Conservation (phyloP, 1,284 basidiomycete genomes). For the Stygiomarasmius scandens region DNA sequence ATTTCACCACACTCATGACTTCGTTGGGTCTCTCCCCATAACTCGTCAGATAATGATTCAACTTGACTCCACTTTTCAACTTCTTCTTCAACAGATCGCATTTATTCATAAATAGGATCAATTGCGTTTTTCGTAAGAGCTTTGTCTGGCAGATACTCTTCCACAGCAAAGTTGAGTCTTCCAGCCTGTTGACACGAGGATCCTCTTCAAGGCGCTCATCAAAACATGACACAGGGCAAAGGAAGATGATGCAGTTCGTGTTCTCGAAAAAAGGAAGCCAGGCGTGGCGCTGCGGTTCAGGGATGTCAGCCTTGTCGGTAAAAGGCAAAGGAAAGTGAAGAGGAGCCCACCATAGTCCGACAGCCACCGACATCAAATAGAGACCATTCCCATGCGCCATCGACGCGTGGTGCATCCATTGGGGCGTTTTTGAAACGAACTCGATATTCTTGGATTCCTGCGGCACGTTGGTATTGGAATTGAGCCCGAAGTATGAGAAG, state of each 20-base stretch:
- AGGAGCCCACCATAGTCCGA: constrained; percentile 48
- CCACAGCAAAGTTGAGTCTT: constrained; percentile 64
- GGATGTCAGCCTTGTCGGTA: too few species aligned
- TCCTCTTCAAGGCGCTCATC: constrained; percentile 67
- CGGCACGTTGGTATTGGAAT: too few species aligned
- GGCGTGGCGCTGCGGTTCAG: constrained; percentile 53
- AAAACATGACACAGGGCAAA: constrained; percentile 57
- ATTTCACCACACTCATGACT: constrained; percentile 47
- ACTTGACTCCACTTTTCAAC: constrained; percentile 53
- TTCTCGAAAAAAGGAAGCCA: constrained; percentile 71
- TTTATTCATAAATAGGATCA: constrained; percentile 63
- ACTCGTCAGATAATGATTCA: constrained; percentile 55
- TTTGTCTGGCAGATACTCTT: constrained; percentile 57
- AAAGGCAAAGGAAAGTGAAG: constrained; percentile 8
- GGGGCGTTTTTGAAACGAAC: constrained; percentile 50
- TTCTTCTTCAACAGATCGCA: constrained; percentile 64
- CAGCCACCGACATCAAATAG: constrained; percentile 71
- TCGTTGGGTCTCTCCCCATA: constrained; percentile 64
- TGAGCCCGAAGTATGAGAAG: too few species aligned
- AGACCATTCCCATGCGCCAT: constrained; percentile 55
- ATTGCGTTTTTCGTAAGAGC: constrained; percentile 54
- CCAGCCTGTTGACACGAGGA: constrained; percentile 56
- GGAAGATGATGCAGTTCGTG: constrained; percentile 52
- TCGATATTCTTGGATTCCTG: constrained; percentile 50
- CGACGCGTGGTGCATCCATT: constrained; percentile 31